Conservation (phyloP, 2,329 filamentous ascomycete genomes). For the Cladosporium phlei region DNA sequence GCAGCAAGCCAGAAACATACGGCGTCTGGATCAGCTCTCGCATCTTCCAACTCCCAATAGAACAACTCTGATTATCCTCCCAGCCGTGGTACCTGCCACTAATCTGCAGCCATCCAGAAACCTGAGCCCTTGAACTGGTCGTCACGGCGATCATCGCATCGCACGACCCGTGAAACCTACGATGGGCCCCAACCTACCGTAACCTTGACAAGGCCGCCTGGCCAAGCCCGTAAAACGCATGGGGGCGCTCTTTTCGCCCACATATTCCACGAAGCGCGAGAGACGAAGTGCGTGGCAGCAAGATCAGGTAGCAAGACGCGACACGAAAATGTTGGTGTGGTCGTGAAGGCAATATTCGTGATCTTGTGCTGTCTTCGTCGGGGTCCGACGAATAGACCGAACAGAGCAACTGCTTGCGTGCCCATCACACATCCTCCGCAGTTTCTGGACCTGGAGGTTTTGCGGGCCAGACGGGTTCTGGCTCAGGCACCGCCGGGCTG, state of each 20-base stretch:
- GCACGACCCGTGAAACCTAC: neutral
- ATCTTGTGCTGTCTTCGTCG: too few species aligned
- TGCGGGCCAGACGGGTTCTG: conserved; percentile 11
- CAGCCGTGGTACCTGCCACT: neutral
- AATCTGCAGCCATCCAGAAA: conserved; percentile 3
- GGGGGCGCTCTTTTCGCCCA: too few species aligned
- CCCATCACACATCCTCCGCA: conserved; percentile 8
- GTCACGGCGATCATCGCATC: neutral
- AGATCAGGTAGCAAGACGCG: too few species aligned
- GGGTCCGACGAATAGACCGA: too few species aligned
- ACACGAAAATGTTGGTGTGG: too few species aligned
- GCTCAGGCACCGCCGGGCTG: neutral
- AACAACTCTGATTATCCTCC: neutral
- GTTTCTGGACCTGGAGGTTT: conserved; percentile 7
- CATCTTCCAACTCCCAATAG: conserved; percentile 5
- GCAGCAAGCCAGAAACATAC: too few species aligned
- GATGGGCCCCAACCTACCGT: neutral
- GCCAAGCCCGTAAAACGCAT: too few species aligned
- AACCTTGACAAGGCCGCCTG: neutral
- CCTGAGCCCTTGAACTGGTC: neutral
- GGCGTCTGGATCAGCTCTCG: too few species aligned
- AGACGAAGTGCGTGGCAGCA: too few species aligned
- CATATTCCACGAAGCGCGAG: too few species aligned
- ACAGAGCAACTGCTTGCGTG: too few species aligned
- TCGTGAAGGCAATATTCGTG: too few species aligned